phyloP scores from a whole-genome alignment of 345 rosid genomes.

The Eucalyptus cloeziana region DNA sequence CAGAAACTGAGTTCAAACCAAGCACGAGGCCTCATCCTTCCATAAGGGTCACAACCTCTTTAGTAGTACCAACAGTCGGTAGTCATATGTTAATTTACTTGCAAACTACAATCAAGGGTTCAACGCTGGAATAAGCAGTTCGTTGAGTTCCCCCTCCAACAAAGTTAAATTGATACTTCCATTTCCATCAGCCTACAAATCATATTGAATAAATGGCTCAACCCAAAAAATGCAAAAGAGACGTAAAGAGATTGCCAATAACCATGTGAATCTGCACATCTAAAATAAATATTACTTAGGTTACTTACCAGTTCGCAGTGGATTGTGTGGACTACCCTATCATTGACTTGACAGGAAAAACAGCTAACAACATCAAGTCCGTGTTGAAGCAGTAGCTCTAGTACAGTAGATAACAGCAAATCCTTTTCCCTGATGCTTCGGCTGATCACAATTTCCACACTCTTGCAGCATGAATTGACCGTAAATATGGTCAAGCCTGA shows the following conservation, averaged over 20 bases:
- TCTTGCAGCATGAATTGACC: constrained; percentile 18
- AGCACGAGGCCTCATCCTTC: not conserved
- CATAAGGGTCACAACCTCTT: not conserved
- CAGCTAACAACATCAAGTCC: constrained; percentile 39
- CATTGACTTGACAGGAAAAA: constrained; percentile 35
- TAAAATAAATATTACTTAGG: not conserved
- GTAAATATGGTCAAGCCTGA: not conserved
- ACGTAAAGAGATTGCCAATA: not conserved
- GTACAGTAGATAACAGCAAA: constrained; percentile 30
- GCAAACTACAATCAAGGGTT: not conserved
- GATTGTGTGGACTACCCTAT: constrained; percentile 28
- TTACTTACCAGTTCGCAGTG: constrained; percentile 32
- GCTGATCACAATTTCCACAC: constrained; percentile 40
- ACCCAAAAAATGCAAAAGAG: not conserved
- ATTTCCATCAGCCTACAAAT: not conserved
- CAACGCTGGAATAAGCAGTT: not conserved
- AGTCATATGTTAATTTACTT: not conserved
- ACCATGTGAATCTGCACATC: not conserved
- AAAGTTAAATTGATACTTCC: not conserved
- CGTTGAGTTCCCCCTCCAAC: not conserved
- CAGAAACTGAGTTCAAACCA: not conserved
- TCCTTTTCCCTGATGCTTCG: constrained; percentile 6
- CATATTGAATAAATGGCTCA: not conserved
- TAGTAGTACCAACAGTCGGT: not conserved
- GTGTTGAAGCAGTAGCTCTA: constrained; percentile 28